Percentiles rank a stretch among this genome's conserved stretches.
phyloP scores from a whole-genome alignment of 208 protist genomes.

The Crithidia expoeki region DNA sequence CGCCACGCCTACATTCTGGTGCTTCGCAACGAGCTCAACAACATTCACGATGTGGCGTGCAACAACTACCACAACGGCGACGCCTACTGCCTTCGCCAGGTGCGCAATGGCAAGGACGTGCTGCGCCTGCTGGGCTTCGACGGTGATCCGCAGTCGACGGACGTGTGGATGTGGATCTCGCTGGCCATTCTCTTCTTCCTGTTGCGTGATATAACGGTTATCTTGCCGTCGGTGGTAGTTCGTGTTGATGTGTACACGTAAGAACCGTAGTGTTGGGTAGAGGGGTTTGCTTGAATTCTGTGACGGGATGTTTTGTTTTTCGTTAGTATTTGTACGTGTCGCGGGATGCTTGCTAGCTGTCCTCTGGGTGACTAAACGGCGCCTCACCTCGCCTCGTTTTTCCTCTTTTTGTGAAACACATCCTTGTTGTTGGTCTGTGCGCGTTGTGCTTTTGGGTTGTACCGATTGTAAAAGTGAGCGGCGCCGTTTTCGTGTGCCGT shows the following conservation, averaged over 20 bases:
- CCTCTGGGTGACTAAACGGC: too few species aligned
- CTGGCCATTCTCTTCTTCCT: constrained; percentile 57
- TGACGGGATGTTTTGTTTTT: too few species aligned
- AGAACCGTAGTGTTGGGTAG: neutral
- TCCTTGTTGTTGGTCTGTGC: too few species aligned
- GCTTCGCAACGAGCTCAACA: constrained; percentile 67
- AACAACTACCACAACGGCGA: constrained; percentile 45
- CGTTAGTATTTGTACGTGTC: too few species aligned
- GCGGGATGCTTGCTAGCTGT: too few species aligned
- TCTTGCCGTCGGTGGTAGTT: constrained; percentile 28
- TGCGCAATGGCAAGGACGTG: constrained; percentile 57
- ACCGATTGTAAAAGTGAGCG: too few species aligned
- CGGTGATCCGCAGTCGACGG: constrained; percentile 41
- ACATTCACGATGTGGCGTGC: constrained; percentile 20
- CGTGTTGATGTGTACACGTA: too few species aligned
- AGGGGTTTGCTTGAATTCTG: too few species aligned
- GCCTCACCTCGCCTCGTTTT: too few species aligned
- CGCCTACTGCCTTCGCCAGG: constrained; percentile 52
- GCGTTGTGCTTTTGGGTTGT: too few species aligned
- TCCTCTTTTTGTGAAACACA: too few species aligned
- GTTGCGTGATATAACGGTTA: constrained; percentile 49
- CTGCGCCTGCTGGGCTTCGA: constrained; percentile 62
- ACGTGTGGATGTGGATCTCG: constrained; percentile 71
- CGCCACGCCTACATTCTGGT: constrained; percentile 71
- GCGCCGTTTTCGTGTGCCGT: too few species aligned